Evolutionary conservation across 2,329 filamentous ascomycete genomes (phyloP).

Genomic region (Fulvia fulva): DNA sequence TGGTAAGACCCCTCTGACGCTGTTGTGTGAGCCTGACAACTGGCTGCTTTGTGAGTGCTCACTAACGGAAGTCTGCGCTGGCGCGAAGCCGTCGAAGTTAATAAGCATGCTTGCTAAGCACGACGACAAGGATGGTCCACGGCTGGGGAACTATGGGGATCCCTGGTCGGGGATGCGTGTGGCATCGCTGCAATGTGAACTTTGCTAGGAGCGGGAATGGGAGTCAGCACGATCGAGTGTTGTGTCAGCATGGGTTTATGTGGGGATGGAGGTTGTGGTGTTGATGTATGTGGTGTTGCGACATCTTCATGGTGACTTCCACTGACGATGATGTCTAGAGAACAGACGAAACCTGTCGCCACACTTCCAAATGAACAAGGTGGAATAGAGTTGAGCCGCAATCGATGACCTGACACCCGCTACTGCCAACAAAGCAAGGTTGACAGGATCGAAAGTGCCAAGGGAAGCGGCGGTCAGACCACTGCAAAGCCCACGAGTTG

Average conservation of each 20-base stretch:
- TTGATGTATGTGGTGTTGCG: neutral
- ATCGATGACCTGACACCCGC: neutral
- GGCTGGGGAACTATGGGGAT: neutral
- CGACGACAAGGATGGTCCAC: too few species aligned
- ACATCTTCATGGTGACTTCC: too few species aligned
- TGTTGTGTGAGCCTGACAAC: neutral
- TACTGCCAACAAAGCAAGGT: neutral
- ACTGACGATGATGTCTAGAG: too few species aligned
- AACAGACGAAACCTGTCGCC: neutral
- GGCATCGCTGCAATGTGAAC: too few species aligned
- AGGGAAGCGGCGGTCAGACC: neutral
- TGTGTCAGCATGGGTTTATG: neutral
- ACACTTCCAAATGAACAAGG: neutral
- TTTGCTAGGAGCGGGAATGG: neutral
- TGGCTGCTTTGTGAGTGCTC: neutral
- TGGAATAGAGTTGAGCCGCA: neutral
- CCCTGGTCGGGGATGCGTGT: neutral
- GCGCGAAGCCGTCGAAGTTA: conserved; percentile 2
- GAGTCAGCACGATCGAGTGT: neutral
- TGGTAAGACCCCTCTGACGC: neutral
- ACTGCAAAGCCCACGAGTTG: neutral
- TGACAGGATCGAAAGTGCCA: neutral
- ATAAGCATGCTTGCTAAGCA: neutral
- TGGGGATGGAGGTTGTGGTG: neutral
- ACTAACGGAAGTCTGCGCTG: conserved; percentile 1